Base-by-base conservation (phyloP, 2,329 filamentous ascomycete genomes). In the Proliferodiscus dingleyae region DNA sequence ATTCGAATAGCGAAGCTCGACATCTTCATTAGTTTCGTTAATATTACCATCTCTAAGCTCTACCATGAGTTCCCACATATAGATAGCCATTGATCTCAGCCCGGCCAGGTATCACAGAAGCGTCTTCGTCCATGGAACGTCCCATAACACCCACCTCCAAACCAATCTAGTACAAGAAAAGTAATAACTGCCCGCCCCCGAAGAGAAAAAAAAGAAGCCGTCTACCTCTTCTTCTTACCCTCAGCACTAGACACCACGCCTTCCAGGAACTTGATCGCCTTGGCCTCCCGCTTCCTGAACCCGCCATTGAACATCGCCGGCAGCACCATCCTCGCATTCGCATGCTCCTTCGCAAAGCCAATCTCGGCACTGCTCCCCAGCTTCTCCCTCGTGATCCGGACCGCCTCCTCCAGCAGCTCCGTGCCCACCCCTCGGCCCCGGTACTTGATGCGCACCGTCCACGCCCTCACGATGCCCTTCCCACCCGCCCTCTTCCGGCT, bases 261-360 rank as follows among this genome's bases (percentile, higher is more conserved):
- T 39, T 78, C 70, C 50, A 83, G 61, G 4, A 72, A 68, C 61
- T 65, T 71, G 10, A 74, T 71, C 0, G 83, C 83, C 58, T 70
- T 71, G 41, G 69, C 66, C 65, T 88, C 84, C 40, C 72, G 68
- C 62, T 68, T 72, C 47, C 79, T 70, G 60, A 89, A 81, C 0
- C 66, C 65, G 2, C 70, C 68, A 60, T 85, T 84, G 59, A 86
- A 87, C 22, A 80, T 64, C 47, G 69, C 68, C 11, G 82, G 81
- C 41, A 89, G 64, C 3, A 88, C 63, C 63, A 77, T 75, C 48
- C 68, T 67, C 52, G 81, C 80, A 74, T 91, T 89, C 36, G 87
- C 88, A 70, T 95, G 89, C 53, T 86, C 80, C 42, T 74, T 70
- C 5, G 85, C 86, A 64, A 95, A 94, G 2, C 82, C 79, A 41